Percentiles rank a stretch among this genome's conserved stretches.
Evolutionary conservation across 371 early-diverging fungal genomes (phyloP).

Genomic region (Mucor mucedo): DNA sequence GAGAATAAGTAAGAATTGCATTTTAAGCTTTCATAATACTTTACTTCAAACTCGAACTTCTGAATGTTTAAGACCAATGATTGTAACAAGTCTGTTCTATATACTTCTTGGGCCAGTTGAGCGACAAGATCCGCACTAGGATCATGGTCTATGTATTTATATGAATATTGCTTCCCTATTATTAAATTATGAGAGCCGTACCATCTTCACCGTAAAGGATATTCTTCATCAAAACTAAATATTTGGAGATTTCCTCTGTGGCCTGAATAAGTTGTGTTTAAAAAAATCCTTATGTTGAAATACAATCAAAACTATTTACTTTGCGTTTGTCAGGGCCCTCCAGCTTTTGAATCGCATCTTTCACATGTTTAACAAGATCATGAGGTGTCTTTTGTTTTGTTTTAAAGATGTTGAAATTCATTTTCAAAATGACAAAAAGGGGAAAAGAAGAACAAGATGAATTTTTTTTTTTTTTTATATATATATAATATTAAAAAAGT

Average conservation of each 20-base stretch:
- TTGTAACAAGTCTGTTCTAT: constrained; percentile 86
- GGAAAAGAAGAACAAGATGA: constrained; percentile 18
- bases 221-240: constrained; percentile 86
- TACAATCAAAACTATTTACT: constrained; percentile 37
- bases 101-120: constrained; percentile 94
- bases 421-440: constrained; percentile 17
- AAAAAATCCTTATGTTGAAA: not conserved
- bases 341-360: constrained; percentile 79
- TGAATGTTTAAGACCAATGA: constrained; percentile 84
- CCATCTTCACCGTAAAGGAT: constrained; percentile 94
- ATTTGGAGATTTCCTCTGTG: constrained; percentile 95
- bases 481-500: no score
- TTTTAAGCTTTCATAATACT: not conserved
- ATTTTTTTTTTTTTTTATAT: constrained; percentile 1
- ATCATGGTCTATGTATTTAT: constrained; percentile 69
- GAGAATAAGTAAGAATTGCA: not conserved
- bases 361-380: constrained; percentile 86
- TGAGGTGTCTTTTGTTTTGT: constrained; percentile 85
- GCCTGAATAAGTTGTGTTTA: constrained; percentile 59
- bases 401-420: constrained; percentile 76
- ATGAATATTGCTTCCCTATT: not conserved
- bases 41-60: constrained; percentile 92
- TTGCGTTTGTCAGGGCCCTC: constrained; percentile 70
- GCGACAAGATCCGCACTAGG: constrained; percentile 91
- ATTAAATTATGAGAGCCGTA: constrained; percentile 24